A percentile compares a stretch with the other conserved stretches of the same genome.
Conservation (phyloP, 2,329 filamentous ascomycete species). For the Botryotinia globosa region DNA sequence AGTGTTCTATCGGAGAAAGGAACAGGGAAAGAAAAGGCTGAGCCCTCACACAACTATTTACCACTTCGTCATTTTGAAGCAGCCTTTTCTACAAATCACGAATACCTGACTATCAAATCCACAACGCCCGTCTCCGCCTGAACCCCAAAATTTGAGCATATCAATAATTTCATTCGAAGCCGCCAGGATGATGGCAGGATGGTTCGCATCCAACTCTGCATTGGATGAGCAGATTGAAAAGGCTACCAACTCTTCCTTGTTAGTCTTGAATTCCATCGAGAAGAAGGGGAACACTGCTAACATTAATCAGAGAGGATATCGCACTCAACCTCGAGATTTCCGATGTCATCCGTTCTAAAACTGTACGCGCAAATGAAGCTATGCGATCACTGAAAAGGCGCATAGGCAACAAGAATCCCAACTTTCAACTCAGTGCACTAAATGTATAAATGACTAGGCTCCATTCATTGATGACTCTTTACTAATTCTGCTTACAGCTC, state of each 20-base stretch:
- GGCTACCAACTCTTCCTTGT: constrained; percentile 87
- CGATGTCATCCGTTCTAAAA: constrained; percentile 95
- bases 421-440: constrained; percentile 90
- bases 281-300: constrained; percentile 28
- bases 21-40: neutral
- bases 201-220: constrained; percentile 90
- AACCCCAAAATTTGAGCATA: neutral
- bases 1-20: neutral
- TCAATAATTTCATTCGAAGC: neutral
- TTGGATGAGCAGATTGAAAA: constrained; percentile 97
- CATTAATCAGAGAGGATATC: constrained; percentile 75
- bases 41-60: neutral
- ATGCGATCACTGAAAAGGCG: constrained; percentile 94
- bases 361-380: constrained; percentile 93
- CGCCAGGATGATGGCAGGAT: constrained; percentile 78
- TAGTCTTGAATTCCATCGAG: constrained; percentile 40
- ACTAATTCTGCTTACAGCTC: constrained; percentile 55
- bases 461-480: neutral
- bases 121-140: neutral
- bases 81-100: neutral
- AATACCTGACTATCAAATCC: neutral
- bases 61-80: neutral
- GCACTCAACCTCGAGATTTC: constrained; percentile 97
- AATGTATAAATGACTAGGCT: constrained; percentile 56
- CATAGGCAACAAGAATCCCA: constrained; percentile 96